Evolutionary conservation across 768 basidiomycete species (phyloP).

Genomic region (Lentinula boryana): DNA sequence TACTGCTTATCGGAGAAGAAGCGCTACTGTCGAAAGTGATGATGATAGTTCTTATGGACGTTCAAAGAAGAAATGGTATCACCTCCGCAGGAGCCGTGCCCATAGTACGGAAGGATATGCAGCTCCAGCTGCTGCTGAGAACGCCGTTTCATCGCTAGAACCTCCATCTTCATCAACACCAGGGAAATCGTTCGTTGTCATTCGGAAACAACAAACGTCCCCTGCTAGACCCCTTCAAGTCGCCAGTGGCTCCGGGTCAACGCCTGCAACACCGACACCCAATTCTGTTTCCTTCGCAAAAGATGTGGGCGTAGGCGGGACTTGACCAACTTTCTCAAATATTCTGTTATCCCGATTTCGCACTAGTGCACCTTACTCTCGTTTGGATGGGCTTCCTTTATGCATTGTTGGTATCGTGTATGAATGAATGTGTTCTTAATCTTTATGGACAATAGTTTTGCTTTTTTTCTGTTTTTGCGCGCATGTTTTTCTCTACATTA

Average conservation of each 20-base stretch:
- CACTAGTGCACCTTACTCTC: not conserved
- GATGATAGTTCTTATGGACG: constrained; percentile 37
- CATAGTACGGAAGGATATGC: constrained; percentile 49
- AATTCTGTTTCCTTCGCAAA: not conserved
- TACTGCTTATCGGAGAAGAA: constrained; percentile 10
- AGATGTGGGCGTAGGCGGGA: not conserved
- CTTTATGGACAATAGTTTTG: not conserved
- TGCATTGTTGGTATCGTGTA: not conserved
- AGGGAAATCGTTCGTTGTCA: constrained; percentile 62
- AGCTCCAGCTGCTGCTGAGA: constrained; percentile 20
- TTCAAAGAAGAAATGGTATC: constrained; percentile 68
- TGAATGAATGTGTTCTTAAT: not conserved
- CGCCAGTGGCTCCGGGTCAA: not conserved
- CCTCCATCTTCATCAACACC: constrained; percentile 25
- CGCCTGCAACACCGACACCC: not conserved
- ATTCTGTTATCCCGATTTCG: not conserved
- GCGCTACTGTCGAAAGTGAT: constrained; percentile 17
- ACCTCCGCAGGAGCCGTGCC: constrained; percentile 50
- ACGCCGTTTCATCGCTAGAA: constrained; percentile 9
- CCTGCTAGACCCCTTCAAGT: constrained; percentile 27
- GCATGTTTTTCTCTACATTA: not conserved
- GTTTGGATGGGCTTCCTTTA: not conserved
- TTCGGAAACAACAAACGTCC: constrained; percentile 49
- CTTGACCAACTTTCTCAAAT: not conserved
- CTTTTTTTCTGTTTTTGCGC: not conserved